A percentile compares a stretch with the other conserved stretches of the same genome.
Conservation (phyloP, 2,329 filamentous ascomycete species). For the Aspergillus melleus region DNA sequence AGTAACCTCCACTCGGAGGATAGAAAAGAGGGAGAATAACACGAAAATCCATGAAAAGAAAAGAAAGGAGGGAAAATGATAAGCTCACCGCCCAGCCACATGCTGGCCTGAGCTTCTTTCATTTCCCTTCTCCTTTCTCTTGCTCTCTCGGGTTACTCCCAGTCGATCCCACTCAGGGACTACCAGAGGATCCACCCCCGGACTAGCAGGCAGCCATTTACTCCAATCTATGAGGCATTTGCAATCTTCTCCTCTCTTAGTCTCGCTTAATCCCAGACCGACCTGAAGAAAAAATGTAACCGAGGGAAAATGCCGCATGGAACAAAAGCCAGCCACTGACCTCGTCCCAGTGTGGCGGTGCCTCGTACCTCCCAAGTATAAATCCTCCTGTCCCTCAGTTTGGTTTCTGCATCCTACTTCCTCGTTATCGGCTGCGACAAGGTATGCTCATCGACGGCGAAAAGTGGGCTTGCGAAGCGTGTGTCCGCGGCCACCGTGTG, state of each 20-base stretch:
- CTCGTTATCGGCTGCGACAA: conserved; percentile 5
- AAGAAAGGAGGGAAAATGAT: not conserved
- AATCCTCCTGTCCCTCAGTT: not conserved
- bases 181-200: not conserved
- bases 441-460: conserved; percentile 84
- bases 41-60: not conserved
- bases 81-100: not conserved
- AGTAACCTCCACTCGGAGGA: not conserved
- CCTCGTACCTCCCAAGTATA: not conserved
- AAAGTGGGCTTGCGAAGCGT: conserved; percentile 96
- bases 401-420: not conserved
- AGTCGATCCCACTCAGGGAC: not conserved
- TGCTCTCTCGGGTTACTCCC: not conserved
- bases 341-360: not conserved
- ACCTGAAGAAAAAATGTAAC: not conserved
- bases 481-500: conserved; percentile 93
- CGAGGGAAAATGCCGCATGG: not conserved
- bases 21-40: not conserved
- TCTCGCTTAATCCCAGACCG: too few relatives aligned
- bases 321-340: not conserved
- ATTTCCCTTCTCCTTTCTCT: not conserved
- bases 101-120: not conserved
- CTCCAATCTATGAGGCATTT: not conserved
- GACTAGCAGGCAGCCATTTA: not conserved
- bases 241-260: not conserved